Percentiles rank a stretch among this genome's conserved stretches.
Evolutionary conservation across 2,329 filamentous ascomycete genomes (phyloP).

Genomic region (Penicillium occitanis): DNA sequence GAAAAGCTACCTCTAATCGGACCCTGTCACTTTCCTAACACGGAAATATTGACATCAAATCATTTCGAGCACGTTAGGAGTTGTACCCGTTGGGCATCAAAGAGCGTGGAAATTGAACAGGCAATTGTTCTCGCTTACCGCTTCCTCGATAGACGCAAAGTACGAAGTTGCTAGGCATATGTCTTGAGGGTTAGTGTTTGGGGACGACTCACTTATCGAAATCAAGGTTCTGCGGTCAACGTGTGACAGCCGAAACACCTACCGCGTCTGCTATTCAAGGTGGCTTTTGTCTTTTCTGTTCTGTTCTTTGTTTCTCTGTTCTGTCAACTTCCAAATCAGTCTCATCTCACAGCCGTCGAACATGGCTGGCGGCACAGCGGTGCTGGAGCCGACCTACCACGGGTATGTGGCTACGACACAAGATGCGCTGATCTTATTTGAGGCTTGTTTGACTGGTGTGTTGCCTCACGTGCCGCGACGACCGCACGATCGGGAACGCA

Average conservation of each 20-base stretch:
- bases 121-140: background rate
- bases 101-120: background rate
- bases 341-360: slow-evolving; percentile 16
- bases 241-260: background rate
- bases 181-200: background rate
- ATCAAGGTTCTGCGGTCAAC: background rate
- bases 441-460: slow-evolving; percentile 70
- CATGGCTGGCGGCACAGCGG: slow-evolving; percentile 47
- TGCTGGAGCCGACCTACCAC: slow-evolving; percentile 64
- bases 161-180: background rate
- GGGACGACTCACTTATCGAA: background rate
- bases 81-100: background rate
- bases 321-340: background rate
- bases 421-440: slow-evolving; percentile 78
- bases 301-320: background rate
- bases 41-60: slow-evolving; percentile 5
- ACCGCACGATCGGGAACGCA: slow-evolving; percentile 81
- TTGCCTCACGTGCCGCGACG: slow-evolving; percentile 76
- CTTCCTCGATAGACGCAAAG: background rate
- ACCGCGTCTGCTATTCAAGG: slow-evolving; percentile 5
- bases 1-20: background rate
- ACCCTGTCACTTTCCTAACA: background rate
- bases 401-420: slow-evolving; percentile 67
- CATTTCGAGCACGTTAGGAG: background rate
- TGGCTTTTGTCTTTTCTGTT: slow-evolving; percentile 13